These are phyloP conservation scores for Aphanomyces stellatus DNA, from an alignment of 352 stramenopile species.

Conservation along the genomic window DNA sequence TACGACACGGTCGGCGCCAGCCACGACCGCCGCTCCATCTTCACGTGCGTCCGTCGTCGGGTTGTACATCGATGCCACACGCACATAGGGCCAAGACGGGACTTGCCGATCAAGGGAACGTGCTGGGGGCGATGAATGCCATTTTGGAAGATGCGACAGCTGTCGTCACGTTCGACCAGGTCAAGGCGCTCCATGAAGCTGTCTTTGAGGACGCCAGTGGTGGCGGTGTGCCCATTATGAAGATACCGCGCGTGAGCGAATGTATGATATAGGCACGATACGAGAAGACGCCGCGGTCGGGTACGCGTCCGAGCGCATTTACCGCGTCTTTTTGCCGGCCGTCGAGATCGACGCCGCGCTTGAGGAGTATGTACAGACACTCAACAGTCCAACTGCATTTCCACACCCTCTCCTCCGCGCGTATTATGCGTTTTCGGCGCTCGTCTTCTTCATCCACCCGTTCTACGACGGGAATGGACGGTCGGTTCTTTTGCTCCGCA, in stretches of 20 bases:
- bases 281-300: constrained; percentile 53
- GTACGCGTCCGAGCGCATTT: constrained; percentile 69
- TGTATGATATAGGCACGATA: constrained; percentile 34
- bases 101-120: constrained; percentile 25
- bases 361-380: constrained; percentile 29
- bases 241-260: not conserved
- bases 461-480: constrained; percentile 79
- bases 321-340: constrained; percentile 65
- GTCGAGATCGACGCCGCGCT: constrained; percentile 48
- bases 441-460: constrained; percentile 81
- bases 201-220: constrained; percentile 25
- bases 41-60: not conserved
- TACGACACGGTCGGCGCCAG: constrained; percentile 62
- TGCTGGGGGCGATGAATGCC: constrained; percentile 54
- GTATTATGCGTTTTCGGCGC: constrained; percentile 69
- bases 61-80: not conserved
- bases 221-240: not conserved
- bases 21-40: constrained; percentile 28
- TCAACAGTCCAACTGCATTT: constrained; percentile 32
- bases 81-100: constrained; percentile 13
- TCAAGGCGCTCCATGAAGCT: constrained; percentile 49
- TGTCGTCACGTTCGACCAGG: constrained; percentile 47
- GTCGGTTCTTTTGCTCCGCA: constrained; percentile 1
- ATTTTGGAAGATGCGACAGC: constrained; percentile 49
- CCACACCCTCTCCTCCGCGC: constrained; percentile 56